These are phyloP conservation scores for Suhomyces maxii DNA, from an alignment of 1,139 yeast species.

Conservation along the genomic window DNA sequence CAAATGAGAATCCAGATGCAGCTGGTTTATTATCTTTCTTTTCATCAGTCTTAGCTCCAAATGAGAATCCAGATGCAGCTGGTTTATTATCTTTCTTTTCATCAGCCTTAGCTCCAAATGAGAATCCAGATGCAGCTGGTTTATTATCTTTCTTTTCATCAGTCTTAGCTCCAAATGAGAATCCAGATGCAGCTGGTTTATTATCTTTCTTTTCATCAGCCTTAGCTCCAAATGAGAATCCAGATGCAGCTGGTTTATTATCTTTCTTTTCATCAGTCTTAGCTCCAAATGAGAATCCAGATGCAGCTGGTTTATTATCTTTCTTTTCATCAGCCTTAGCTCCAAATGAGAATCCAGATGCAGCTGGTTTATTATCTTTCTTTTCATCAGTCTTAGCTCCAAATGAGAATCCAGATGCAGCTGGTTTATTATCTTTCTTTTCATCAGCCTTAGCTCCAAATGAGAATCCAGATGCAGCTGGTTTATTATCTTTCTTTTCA, in stretches of 20 bases:
- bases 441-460: conserved; percentile 19
- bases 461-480: conserved; percentile 12
- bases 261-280: conserved; percentile 17
- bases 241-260: conserved; percentile 17
- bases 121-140: conserved; percentile 13
- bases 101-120: conserved; percentile 18
- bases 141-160: conserved; percentile 16
- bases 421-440: conserved; percentile 18
- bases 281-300: conserved; percentile 18
- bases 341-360: conserved; percentile 24
- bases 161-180: conserved; percentile 18
- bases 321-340: conserved; percentile 21
- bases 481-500: conserved; percentile 15
- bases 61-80: conserved; percentile 20
- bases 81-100: conserved; percentile 14
- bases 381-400: conserved; percentile 17
- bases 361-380: conserved; percentile 16
- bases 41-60: conserved; percentile 26
- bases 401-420: conserved; percentile 11
- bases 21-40: conserved; percentile 15
- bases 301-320: conserved; percentile 13
- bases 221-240: conserved; percentile 22
- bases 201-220: conserved; percentile 9
- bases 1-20: conserved; percentile 21
- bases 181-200: conserved; percentile 15